Evolutionary conservation across 2,329 filamentous ascomycete species (phyloP).

Genomic region (Cladophialophora bantiana): DNA sequence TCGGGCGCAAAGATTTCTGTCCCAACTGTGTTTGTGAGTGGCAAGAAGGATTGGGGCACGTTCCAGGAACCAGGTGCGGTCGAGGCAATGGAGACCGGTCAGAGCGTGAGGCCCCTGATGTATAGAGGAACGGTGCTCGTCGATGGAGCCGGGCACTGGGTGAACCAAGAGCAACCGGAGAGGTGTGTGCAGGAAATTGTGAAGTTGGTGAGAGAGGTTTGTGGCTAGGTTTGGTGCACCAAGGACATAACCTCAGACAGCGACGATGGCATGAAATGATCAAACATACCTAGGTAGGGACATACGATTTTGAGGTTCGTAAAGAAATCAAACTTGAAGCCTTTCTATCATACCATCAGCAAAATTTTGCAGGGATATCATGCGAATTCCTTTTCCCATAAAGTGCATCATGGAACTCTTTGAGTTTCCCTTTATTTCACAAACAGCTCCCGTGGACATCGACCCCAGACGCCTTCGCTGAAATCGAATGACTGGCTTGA

Average conservation of each 20-base stretch:
- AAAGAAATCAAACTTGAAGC: not conserved
- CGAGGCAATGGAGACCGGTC: constrained; percentile 62
- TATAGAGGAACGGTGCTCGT: constrained; percentile 59
- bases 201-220: constrained; percentile 47
- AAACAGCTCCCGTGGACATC: constrained; percentile 13
- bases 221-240: not conserved
- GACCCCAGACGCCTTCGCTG: constrained; percentile 33
- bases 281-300: not conserved
- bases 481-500: constrained; percentile 18
- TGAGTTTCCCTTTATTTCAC: not conserved
- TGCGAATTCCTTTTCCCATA: constrained; percentile 12
- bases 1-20: constrained; percentile 67
- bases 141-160: constrained; percentile 72
- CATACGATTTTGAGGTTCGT: not conserved
- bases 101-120: constrained; percentile 63
- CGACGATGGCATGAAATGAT: not conserved
- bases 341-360: constrained; percentile 9
- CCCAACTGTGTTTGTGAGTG: constrained; percentile 68
- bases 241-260: not conserved
- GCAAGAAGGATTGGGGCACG: constrained; percentile 70
- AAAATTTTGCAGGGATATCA: constrained; percentile 23
- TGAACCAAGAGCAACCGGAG: constrained; percentile 70
- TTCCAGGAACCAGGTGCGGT: constrained; percentile 71
- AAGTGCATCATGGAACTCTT: constrained; percentile 12
- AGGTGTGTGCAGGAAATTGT: constrained; percentile 59